These are phyloP conservation scores for Lasiodiplodia sp. DNA, from an alignment of 2,329 filamentous ascomycete genomes.

Conservation along the genomic window DNA sequence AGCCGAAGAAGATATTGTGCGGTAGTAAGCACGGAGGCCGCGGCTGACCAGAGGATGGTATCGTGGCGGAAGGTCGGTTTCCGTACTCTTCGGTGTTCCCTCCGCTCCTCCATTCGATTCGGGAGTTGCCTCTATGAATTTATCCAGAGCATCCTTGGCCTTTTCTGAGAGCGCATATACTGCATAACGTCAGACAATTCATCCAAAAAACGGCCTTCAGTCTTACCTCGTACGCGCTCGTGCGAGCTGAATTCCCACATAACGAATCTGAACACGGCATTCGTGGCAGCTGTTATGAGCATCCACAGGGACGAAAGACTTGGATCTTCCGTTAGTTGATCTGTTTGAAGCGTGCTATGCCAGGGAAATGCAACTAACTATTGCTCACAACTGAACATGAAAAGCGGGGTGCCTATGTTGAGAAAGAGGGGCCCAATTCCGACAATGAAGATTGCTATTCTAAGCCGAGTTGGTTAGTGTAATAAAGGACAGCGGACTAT, in stretches of 20 bases:
- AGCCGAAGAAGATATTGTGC: background rate
- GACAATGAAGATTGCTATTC: background rate
- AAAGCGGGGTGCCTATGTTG: conserved; percentile 7
- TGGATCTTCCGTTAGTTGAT: background rate
- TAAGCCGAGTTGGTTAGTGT: background rate
- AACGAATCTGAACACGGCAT: background rate
- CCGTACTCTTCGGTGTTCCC: background rate
- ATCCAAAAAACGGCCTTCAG: background rate
- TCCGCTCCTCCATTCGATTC: background rate
- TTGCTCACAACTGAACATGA: conserved; percentile 13
- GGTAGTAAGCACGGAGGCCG: background rate
- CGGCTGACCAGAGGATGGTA: background rate
- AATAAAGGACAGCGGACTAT: no score
- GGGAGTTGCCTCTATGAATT: background rate
- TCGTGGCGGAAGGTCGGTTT: conserved; percentile 6
- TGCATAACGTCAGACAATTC: background rate
- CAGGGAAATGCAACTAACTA: background rate
- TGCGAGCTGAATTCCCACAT: conserved; percentile 17
- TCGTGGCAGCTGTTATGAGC: conserved; percentile 1
- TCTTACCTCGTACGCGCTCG: conserved; percentile 1
- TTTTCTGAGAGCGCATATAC: background rate
- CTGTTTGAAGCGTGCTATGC: background rate
- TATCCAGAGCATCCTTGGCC: background rate
- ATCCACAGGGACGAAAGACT: conserved; percentile 6
- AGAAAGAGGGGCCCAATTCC: background rate